These are phyloP conservation scores for Batkoa obscura DNA, from an alignment of 371 early-diverging fungal genomes.

Conservation along the genomic window DNA sequence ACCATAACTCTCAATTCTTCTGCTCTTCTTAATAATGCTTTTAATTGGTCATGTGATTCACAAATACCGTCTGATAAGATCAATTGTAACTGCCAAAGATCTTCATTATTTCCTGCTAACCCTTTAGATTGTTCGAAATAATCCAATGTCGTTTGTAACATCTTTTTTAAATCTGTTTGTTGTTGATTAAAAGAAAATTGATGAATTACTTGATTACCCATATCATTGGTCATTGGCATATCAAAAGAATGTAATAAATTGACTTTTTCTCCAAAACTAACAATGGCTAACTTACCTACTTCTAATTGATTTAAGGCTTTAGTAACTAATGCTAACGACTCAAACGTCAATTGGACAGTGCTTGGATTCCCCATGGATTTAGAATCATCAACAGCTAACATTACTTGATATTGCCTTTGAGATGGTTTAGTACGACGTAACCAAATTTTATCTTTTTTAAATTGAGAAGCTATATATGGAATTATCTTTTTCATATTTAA, in stretches of 20 bases:
- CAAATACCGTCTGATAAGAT: slow-evolving; percentile 94
- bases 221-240: slow-evolving; percentile 64
- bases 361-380: slow-evolving; percentile 87
- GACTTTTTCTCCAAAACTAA: slow-evolving; percentile 77
- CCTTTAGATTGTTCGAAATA: slow-evolving; percentile 50
- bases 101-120: slow-evolving; percentile 22
- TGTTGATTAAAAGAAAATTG: slow-evolving; percentile 83
- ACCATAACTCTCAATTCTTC: slow-evolving; percentile 78
- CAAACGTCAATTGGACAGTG: slow-evolving; percentile 80
- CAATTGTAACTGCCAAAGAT: slow-evolving; percentile 89
- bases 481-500: slow-evolving; percentile 99
- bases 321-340: slow-evolving; percentile 76
- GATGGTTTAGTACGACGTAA: slow-evolving; percentile 93
- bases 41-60: slow-evolving; percentile 71
- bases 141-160: slow-evolving; percentile 61
- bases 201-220: slow-evolving; percentile 71
- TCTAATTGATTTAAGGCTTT: slow-evolving; percentile 85
- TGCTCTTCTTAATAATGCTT: slow-evolving; percentile 60
- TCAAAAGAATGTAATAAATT: slow-evolving; percentile 84
- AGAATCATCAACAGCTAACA: slow-evolving; percentile 98
- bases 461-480: slow-evolving; percentile 96
- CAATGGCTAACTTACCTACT: slow-evolving; percentile 77
- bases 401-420: slow-evolving; percentile 93
- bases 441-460: slow-evolving; percentile 99
- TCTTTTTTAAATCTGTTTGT: slow-evolving; percentile 57